These are phyloP conservation scores for Chaetoceros tenuissimus DNA, from an alignment of 108 stramenopile species.

Conservation along the genomic window DNA sequence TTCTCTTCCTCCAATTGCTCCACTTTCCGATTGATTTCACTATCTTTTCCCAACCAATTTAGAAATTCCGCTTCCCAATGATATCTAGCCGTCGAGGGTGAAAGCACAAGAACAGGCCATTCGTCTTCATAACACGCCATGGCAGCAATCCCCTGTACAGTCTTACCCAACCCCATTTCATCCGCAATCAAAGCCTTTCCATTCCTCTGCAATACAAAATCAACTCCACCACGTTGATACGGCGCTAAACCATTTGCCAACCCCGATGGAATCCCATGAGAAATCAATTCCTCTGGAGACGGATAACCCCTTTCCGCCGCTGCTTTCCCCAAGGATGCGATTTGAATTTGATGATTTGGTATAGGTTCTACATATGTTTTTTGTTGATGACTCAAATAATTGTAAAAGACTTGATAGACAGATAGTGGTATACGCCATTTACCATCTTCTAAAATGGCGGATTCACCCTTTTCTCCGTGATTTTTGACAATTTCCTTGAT, in stretches of 20 bases:
- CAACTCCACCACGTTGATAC: constrained; percentile 79
- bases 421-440: constrained; percentile 79
- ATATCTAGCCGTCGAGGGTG: constrained; percentile 84
- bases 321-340: constrained; percentile 65
- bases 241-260: constrained; percentile 65
- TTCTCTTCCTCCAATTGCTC: constrained; percentile 6
- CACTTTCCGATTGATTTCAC: constrained; percentile 9
- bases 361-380: constrained; percentile 41
- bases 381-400: constrained; percentile 32
- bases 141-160: constrained; percentile 84
- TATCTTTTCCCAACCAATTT: constrained; percentile 64
- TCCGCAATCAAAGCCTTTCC: constrained; percentile 89
- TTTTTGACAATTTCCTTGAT: constrained; percentile 54
- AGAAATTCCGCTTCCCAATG: constrained; percentile 92
- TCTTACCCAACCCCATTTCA: constrained; percentile 75
- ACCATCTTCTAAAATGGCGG: constrained; percentile 41
- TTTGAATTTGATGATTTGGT: constrained; percentile 47
- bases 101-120: constrained; percentile 90
- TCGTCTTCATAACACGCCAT: constrained; percentile 72
- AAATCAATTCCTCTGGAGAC: constrained; percentile 29
- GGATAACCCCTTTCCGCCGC: constrained; percentile 52
- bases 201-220: constrained; percentile 63
- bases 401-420: constrained; percentile 57
- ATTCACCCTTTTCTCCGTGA: constrained; percentile 27
- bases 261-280: constrained; percentile 41